Percentiles rank a stretch among this genome's conserved stretches.
Conservation (phyloP, 257 asterid genomes). For the Lithospermum erythrorhizon region DNA sequence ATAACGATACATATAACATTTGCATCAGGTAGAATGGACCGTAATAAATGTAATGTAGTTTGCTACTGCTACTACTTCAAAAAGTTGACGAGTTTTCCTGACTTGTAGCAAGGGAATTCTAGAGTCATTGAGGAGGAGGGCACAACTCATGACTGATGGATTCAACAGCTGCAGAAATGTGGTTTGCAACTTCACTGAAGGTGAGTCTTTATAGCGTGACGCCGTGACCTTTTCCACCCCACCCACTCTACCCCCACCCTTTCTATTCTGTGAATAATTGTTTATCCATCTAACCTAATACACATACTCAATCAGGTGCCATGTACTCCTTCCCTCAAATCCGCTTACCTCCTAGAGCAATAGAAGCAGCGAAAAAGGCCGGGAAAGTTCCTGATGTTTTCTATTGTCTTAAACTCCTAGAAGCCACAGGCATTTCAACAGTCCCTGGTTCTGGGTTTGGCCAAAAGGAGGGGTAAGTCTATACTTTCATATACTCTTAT, state of each 20-base stretch:
- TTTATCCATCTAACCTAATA: neutral
- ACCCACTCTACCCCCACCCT: no score
- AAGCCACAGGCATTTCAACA: constrained; percentile 96
- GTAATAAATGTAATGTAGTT: no score
- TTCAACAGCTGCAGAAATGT: constrained; percentile 98
- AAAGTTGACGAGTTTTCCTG: neutral
- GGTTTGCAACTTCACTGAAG: constrained; percentile 96
- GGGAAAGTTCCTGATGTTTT: constrained; percentile 89
- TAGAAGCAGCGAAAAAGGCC: constrained; percentile 71
- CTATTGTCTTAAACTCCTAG: constrained; percentile 91
- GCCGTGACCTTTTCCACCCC: no score
- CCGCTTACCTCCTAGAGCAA: constrained; percentile 85
- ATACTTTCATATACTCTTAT: no score
- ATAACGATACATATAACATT: no score
- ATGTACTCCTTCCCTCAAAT: constrained; percentile 99
- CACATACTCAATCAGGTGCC: constrained; percentile 54
- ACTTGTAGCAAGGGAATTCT: constrained; percentile 75
- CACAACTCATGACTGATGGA: constrained; percentile 90
- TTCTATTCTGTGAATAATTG: no score
- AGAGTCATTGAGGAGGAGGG: constrained; percentile 87
- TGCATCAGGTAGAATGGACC: no score
- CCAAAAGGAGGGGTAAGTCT: constrained; percentile 87
- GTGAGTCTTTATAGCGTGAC: constrained; percentile 19
- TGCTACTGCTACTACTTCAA: no score
- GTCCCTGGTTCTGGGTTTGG: constrained; percentile 99